phyloP scores from a whole-genome alignment of 306 rosid species.

The Hippophae rhamnoides region DNA sequence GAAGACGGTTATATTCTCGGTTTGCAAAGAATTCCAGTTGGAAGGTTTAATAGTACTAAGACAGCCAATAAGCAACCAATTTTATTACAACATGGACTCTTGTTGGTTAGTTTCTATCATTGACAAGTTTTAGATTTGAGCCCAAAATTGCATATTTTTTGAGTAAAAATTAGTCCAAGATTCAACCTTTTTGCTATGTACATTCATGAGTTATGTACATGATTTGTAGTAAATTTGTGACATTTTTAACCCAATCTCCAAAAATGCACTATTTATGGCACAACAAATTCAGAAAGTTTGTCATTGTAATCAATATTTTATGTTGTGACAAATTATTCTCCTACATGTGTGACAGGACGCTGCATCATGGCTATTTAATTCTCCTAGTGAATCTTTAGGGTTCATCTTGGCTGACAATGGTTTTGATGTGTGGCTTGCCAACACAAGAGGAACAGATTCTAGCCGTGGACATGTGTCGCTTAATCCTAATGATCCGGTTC shows the following conservation, averaged over 20 bases:
- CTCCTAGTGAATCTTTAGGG: constrained; percentile 47
- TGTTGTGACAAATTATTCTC: too few relatives aligned
- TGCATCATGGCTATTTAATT: constrained; percentile 41
- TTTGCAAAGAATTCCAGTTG: constrained; percentile 34
- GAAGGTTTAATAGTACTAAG: constrained; percentile 17
- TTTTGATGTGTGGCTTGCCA: constrained; percentile 67
- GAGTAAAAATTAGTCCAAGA: background rate
- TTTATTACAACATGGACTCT: constrained; percentile 49
- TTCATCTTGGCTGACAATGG: constrained; percentile 59
- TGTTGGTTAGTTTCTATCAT: constrained; percentile 26
- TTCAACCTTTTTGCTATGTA: too few relatives aligned
- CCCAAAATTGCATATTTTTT: background rate
- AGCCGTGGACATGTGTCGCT: constrained; percentile 39
- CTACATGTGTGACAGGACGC: constrained; percentile 11
- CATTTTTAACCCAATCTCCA: too few relatives aligned
- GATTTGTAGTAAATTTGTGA: too few relatives aligned
- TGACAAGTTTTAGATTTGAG: too few relatives aligned
- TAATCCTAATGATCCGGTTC: constrained; percentile 34
- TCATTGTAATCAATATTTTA: too few relatives aligned
- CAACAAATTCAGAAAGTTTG: too few relatives aligned
- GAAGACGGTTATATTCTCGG: constrained; percentile 44
- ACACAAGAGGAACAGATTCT: constrained; percentile 56
- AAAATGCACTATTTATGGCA: too few relatives aligned
- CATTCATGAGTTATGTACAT: too few relatives aligned
- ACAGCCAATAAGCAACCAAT: constrained; percentile 27